Evolutionary conservation across 2,329 filamentous ascomycete species (phyloP).

Genomic region (Stenocarpella maydis): DNA sequence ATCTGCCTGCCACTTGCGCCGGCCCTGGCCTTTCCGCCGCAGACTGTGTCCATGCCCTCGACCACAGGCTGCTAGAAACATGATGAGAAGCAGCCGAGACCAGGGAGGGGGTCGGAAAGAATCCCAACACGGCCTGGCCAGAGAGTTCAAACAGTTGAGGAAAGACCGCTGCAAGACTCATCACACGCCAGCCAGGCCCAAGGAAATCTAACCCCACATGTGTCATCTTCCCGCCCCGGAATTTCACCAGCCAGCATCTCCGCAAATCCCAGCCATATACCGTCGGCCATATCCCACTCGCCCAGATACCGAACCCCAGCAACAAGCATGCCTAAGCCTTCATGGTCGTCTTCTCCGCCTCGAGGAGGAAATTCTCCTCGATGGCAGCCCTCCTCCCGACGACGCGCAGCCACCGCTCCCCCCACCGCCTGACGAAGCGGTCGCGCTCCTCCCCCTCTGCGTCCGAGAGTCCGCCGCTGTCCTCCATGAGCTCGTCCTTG

Average conservation of each 20-base stretch:
- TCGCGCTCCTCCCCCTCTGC: constrained; percentile 65
- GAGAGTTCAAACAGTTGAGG: background rate
- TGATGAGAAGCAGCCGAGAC: background rate
- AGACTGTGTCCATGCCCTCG: no score
- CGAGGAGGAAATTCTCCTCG: constrained; percentile 74
- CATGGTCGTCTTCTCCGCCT: constrained; percentile 43
- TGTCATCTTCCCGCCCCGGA: background rate
- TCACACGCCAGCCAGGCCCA: background rate
- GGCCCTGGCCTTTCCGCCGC: background rate
- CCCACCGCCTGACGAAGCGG: constrained; percentile 79
- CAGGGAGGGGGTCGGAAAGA: background rate
- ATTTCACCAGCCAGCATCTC: background rate
- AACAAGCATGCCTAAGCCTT: background rate
- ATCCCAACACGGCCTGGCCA: background rate
- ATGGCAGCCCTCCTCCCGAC: constrained; percentile 84
- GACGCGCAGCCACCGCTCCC: constrained; percentile 83
- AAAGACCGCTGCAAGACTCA: background rate
- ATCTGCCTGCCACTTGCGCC: background rate
- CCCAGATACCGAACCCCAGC: background rate
- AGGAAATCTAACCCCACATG: background rate
- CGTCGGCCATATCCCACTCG: background rate
- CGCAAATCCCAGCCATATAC: background rate
- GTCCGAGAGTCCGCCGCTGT: constrained; percentile 41
- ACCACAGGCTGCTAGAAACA: background rate
- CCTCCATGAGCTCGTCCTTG: constrained; percentile 79